Percentiles rank a stretch among this genome's conserved stretches.
These are phyloP conservation scores for Ormosia semicastrata DNA, from an alignment of 306 rosid genomes.

Conservation along the genomic window DNA sequence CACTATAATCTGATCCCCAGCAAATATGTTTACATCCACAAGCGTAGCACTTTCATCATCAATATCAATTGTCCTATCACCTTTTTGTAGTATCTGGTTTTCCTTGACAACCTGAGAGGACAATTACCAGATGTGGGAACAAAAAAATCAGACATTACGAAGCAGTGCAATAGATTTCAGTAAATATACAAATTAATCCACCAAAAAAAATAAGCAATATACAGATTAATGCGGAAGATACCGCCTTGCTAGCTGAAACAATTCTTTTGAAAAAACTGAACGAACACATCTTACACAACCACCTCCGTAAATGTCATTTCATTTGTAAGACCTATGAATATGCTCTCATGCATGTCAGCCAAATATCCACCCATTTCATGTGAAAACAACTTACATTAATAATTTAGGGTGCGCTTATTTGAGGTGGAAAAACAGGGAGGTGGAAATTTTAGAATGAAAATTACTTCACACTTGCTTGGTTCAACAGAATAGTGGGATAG, in stretches of 20 bases:
- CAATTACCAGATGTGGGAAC: not conserved
- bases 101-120: constrained; percentile 87
- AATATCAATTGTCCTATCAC: constrained; percentile 63
- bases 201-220: not conserved
- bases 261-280: not conserved
- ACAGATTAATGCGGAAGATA: not conserved
- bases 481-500: not conserved
- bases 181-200: constrained; percentile 5
- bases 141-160: not conserved
- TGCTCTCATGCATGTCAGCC: not conserved
- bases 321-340: not conserved
- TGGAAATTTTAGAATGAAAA: not conserved
- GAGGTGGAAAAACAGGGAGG: not conserved
- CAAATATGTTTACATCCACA: constrained; percentile 82
- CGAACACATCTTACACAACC: not conserved
- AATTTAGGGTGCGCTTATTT: not conserved
- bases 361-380: not conserved
- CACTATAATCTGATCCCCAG: constrained; percentile 94
- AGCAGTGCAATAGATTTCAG: not conserved
- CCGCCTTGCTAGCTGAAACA: not conserved
- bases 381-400: not conserved
- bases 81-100: constrained; percentile 92
- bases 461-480: not conserved
- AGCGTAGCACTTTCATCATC: constrained; percentile 73
- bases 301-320: not conserved